phyloP scores from a whole-genome alignment of 148 eudicot genomes.

The Fagopyrum esculentum region DNA sequence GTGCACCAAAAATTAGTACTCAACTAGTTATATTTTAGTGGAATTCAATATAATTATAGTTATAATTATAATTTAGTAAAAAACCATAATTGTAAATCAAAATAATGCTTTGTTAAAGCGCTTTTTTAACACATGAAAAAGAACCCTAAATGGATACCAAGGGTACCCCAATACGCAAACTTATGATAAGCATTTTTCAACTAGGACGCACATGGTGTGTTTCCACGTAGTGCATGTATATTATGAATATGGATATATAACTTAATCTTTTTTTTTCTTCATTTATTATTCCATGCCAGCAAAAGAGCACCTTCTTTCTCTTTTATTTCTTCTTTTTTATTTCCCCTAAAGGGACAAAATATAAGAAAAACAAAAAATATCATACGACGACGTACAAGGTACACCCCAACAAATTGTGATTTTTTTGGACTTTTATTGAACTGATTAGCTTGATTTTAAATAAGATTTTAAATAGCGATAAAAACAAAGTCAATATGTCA shows the following conservation, averaged over 20 bases:
- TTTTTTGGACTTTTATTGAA: neutral
- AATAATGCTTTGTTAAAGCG: neutral
- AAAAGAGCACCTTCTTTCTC: neutral
- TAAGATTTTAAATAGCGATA: no score
- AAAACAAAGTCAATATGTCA: no score
- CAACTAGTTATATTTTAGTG: neutral
- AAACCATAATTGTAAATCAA: neutral
- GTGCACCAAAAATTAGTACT: no score
- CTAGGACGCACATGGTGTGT: constrained; percentile 7
- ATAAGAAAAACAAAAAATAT: neutral
- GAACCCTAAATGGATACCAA: neutral
- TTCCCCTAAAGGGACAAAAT: neutral
- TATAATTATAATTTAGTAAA: no score
- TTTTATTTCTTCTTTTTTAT: neutral
- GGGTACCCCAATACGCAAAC: constrained; percentile 5
- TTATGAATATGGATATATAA: neutral
- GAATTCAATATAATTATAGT: no score
- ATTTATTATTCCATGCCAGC: neutral
- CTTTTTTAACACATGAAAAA: constrained; percentile 10
- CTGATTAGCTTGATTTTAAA: neutral
- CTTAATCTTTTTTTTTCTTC: neutral
- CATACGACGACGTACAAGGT: neutral
- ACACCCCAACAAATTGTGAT: no score
- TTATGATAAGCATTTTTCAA: neutral
- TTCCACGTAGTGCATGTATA: neutral